Base-by-base conservation (phyloP, 176 grass and related monocot species). In the Dendrocalamus sinicus region DNA sequence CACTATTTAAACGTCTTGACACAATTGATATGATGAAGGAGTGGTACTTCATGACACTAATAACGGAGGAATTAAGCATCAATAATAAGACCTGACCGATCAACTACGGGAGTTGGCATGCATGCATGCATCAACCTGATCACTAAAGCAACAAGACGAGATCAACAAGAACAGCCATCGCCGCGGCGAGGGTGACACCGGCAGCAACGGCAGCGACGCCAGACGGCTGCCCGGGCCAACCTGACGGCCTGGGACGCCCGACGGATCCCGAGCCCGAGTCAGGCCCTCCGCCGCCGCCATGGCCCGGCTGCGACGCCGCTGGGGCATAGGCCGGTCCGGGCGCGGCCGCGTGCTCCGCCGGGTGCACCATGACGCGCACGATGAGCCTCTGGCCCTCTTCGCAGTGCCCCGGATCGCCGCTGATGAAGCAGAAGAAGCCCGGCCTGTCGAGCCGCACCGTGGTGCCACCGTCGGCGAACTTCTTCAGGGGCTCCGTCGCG, bases 381-480 rank as follows among this genome's bases (percentile, higher is more conserved):
- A 97, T 70, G 86, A 97, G 87, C 84, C 48, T 89, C 84, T 97
- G 88, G 14, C 90, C 92, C 1, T 83, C 77, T 40, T 75, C 70
- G 75, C 95, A 97, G 84, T 92, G 90, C 0, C 95, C 92, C 12
- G 84, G 90, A 77, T 89, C 81, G 45, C 90, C 95, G 16, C 92
- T 97, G 86, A 92, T 91, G 88, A 92, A 97, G 95, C 82, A 94
- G 83, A 91, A 97, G 90, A 91, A 88, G 8, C 90, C 92, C n/a
- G 78, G 81, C 64, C 86, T 73, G 77, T 89, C 88, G 69, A 97
- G 91, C 15, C 46, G 39, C 72, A 97, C 70, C 7, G 40, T 73
- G 20, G 95, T 94, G 67, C 77, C 46, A 69, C 95, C 92, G 52
- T 88, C 84, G 77, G 39, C 53, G 69, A 89, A 97, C 41, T 44